These are phyloP conservation scores for Phylloporus rhodoxanthus DNA, from an alignment of 768 basidiomycete species.

Conservation along the genomic window DNA sequence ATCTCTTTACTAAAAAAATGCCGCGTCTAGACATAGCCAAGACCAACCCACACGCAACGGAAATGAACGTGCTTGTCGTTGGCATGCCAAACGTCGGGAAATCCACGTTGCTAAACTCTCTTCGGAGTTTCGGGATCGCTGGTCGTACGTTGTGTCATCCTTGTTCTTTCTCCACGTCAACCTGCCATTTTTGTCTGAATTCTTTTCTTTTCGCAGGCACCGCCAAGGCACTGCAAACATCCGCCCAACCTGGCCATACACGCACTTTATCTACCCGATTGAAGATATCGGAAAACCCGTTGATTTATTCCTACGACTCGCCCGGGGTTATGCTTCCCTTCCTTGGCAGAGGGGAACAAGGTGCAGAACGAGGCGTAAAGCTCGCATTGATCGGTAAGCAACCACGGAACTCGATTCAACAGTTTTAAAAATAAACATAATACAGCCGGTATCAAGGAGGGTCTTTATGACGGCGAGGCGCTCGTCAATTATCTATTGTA, in stretches of 20 bases:
- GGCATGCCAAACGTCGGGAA: constrained; percentile 99
- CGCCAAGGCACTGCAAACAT: constrained; percentile 86
- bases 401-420: constrained; percentile 17
- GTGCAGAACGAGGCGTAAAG: constrained; percentile 89
- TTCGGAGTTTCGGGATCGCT: constrained; percentile 79
- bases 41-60: constrained; percentile 61
- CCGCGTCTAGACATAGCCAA: constrained; percentile 55
- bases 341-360: constrained; percentile 77
- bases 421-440: constrained; percentile 5
- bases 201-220: constrained; percentile 41
- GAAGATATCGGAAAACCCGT: constrained; percentile 73
- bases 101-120: constrained; percentile 86
- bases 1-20: background rate
- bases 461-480: constrained; percentile 78
- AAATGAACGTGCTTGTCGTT: constrained; percentile 85
- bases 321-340: constrained; percentile 98
- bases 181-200: constrained; percentile 3
- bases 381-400: constrained; percentile 85
- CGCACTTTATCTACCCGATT: constrained; percentile 83
- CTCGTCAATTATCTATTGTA: constrained; percentile 85
- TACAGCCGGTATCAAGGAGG: constrained; percentile 90
- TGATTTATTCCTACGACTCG: constrained; percentile 90
- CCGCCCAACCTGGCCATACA: constrained; percentile 86
- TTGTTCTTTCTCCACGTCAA: background rate
- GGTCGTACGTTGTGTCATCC: constrained; percentile 57